Base-by-base conservation (phyloP, 495 filamentous ascomycete genomes). In the Neurospora terricola region DNA sequence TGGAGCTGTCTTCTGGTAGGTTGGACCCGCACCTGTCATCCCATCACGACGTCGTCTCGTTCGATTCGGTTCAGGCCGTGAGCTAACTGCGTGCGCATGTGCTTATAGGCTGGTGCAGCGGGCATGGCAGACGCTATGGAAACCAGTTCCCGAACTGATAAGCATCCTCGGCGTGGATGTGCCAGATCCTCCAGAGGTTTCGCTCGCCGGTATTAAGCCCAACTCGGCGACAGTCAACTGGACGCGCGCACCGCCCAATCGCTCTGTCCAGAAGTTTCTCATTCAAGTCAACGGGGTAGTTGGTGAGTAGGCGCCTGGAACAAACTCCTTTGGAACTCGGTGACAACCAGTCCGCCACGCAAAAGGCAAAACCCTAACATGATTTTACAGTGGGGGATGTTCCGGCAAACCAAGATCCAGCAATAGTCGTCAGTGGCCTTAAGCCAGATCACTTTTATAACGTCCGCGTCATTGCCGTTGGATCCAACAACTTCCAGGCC, bases 251-350 rank as follows among this genome's bases (percentile, higher is more conserved):
- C 90, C 92, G 54, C 87, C 90, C 77, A 90, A 90, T 71, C 90
- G 92, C 72, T 91, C 92, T 14, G 91, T 94, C 70, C 86, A 91
- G 16, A 96, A 94, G 82, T 93, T 97, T 79, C 88, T 94, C 30
- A 94, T 99, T 43, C 92, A 96, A 76, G 90, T 98, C 71, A 98
- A 99, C 78, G 94, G 94, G 40, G 90, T 93, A 40, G 94, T 94
- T 83, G 92, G 94, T 96, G 82, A 81, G 87, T 83, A 27, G 48
- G 37, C 27, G 34, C 14, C 54, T 66, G 54, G 71, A 14, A 43
- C 40, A 54, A 30, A 23, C 11, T 36, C 40, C 27, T 40, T 30
- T 54, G 27, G 42, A 71, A 48, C 38, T 34, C 38, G 72, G 4
- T 39, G 14, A 10, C 30, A 69, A n/a, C 36, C 66, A 70, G 39